Evolutionary conservation across 208 protist species (phyloP).

Genomic region (Strigomonas oncopelti): DNA sequence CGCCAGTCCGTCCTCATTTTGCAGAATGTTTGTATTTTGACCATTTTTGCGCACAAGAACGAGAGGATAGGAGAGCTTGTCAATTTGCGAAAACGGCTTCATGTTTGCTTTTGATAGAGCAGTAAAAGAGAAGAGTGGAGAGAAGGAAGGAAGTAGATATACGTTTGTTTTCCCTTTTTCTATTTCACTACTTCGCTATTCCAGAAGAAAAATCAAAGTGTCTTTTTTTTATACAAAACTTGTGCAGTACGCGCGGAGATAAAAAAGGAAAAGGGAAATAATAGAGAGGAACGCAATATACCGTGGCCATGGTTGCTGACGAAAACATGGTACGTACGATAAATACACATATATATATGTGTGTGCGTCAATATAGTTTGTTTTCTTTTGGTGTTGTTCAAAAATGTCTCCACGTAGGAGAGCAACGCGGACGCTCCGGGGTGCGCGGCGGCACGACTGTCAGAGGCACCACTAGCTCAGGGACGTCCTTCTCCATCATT

Average conservation of each 20-base stretch:
- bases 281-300: no score
- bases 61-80: neutral
- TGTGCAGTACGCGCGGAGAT: no score
- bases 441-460: slow-evolving; percentile 27
- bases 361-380: no score
- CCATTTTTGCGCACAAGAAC: neutral
- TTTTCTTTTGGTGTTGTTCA: no score
- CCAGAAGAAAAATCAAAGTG: no score
- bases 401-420: neutral
- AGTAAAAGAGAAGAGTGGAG: no score
- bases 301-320: no score
- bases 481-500: neutral
- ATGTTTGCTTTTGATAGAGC: neutral
- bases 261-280: no score
- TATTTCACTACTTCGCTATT: no score
- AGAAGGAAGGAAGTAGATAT: neutral
- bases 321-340: no score
- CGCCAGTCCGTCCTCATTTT: neutral
- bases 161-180: neutral
- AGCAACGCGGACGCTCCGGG: slow-evolving; percentile 8
- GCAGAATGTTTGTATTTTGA: neutral
- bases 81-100: neutral
- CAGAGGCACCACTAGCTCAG: slow-evolving; percentile 35
- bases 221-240: no score
- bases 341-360: no score